These are phyloP conservation scores for Tillandsia leiboldiana DNA, from an alignment of 176 grass and related monocot genomes.

Conservation along the genomic window DNA sequence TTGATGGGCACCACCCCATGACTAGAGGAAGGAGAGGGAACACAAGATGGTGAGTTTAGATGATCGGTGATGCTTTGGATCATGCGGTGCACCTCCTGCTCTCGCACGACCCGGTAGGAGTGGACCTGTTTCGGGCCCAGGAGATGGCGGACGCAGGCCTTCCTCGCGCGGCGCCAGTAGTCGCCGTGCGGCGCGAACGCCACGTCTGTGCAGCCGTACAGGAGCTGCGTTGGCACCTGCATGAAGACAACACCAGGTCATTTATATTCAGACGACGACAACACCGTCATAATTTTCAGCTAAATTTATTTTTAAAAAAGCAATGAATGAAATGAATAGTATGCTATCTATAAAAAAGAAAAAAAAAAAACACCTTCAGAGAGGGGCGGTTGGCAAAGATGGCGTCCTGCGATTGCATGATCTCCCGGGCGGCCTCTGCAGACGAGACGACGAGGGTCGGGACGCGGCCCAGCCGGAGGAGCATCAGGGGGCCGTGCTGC, in stretches of 20 bases:
- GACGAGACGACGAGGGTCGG: slow-evolving; percentile 36
- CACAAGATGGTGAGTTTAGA: background rate
- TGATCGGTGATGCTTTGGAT: background rate
- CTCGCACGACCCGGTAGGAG: slow-evolving; percentile 16
- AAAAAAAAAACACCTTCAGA: background rate
- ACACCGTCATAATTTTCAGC: too few relatives aligned
- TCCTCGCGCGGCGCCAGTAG: slow-evolving; percentile 43
- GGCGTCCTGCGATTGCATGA: slow-evolving; percentile 47
- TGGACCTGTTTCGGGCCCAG: slow-evolving; percentile 30
- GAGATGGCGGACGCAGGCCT: slow-evolving; percentile 30
- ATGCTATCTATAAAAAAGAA: too few relatives aligned
- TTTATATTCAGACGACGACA: too few relatives aligned
- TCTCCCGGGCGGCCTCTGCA: slow-evolving; percentile 37
- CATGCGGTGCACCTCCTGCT: slow-evolving; percentile 23
- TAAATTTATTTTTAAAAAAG: too few relatives aligned
- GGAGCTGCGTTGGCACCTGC: slow-evolving; percentile 7
- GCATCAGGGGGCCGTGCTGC: slow-evolving; percentile 35
- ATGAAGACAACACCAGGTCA: too few relatives aligned
- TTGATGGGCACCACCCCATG: background rate
- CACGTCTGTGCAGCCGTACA: slow-evolving; percentile 28
- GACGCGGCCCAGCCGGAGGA: slow-evolving; percentile 47
- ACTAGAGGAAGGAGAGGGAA: too few relatives aligned
- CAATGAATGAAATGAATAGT: too few relatives aligned
- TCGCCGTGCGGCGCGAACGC: slow-evolving; percentile 44
- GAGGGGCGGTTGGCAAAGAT: slow-evolving; percentile 33